Evolutionary conservation across 1,284 basidiomycete genomes (phyloP), one percentile per base, ranked within the genome.

Genomic region (Mycosarcoma mackinlayi): DNA sequence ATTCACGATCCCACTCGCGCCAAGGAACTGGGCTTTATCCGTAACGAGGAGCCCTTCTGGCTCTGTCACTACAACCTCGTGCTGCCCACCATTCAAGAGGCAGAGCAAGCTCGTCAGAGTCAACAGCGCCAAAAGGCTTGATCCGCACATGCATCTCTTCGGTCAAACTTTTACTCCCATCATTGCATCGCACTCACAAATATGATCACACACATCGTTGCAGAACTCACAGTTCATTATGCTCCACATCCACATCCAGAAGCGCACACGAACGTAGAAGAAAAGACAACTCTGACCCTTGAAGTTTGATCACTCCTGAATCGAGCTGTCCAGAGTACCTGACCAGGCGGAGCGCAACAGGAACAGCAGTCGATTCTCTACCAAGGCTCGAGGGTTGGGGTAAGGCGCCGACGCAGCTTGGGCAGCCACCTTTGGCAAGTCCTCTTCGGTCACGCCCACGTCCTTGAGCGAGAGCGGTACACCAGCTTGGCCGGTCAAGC

Each of bases 401-500:
- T 86, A 86, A 45, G 84, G 84, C 14, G 81, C 84, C 59, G 76
- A 81, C 24, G 82, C 76, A 14, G 85, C 85, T 18, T 85, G 79
- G 50, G 86, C 85, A 0, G 84, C 85, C 6, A 84, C 85, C 58
- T 76, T 80, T 47, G 84, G 83, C n/a, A 86, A 73, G 54, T 86
- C 85, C 58, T 84, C 83, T 53, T 85, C 81, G 60, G 84, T 84
- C 82, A 86, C 84, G 8, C 85, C 86, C 6, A 86, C 75, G 48
- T 84, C 79, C 68, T 84, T 83, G 47, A 86, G 73, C 10, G 79
- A 80, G 33, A 64, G 77, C 25, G 84, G 84, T 16, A 83, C 85
- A n/a, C 84, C 84, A 0, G 46, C 6, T 33, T 84, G 78, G 24
- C 77, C 76, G 66, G 84, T 84, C 11, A 84, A 81, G n/a, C 86